phyloP scores from a whole-genome alignment of 139 green algal genomes.

The Diplosphaera chodatii region DNA sequence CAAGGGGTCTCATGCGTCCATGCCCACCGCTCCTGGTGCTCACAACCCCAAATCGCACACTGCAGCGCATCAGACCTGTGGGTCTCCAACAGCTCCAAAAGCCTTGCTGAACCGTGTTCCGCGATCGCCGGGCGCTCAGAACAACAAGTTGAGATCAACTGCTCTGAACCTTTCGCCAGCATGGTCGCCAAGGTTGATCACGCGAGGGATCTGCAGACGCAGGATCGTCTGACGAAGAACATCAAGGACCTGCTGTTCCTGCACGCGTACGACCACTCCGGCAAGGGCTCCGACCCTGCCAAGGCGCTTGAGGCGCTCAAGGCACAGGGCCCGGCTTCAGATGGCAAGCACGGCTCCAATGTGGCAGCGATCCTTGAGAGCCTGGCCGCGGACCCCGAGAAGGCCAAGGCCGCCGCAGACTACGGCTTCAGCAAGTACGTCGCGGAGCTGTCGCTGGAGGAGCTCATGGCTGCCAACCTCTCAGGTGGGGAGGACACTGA shows the following conservation, averaged over 20 bases:
- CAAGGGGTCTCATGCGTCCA: too few species aligned
- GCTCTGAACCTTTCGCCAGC: too few species aligned
- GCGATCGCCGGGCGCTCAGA: too few species aligned
- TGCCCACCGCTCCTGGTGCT: too few species aligned
- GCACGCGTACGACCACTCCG: not conserved
- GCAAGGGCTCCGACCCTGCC: not conserved
- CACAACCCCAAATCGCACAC: too few species aligned
- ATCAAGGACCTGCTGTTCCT: not conserved
- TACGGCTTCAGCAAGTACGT: conserved; percentile 1
- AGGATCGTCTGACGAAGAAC: not conserved
- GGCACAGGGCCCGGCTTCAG: not conserved
- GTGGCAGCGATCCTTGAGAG: not conserved
- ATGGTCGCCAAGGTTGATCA: too few species aligned
- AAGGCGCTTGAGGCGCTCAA: not conserved
- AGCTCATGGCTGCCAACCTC: not conserved
- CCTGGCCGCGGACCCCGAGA: not conserved
- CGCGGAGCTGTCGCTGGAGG: not conserved
- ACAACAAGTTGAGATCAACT: too few species aligned
- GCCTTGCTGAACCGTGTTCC: too few species aligned
- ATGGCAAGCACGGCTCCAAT: not conserved
- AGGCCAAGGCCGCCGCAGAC: not conserved
- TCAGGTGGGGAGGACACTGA: conserved; percentile 2
- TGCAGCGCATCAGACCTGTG: too few species aligned
- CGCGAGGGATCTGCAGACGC: not conserved
- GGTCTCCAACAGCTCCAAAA: too few species aligned